Conservation (phyloP, 352 stramenopile genomes). For the Heterotrichella gracilis region DNA sequence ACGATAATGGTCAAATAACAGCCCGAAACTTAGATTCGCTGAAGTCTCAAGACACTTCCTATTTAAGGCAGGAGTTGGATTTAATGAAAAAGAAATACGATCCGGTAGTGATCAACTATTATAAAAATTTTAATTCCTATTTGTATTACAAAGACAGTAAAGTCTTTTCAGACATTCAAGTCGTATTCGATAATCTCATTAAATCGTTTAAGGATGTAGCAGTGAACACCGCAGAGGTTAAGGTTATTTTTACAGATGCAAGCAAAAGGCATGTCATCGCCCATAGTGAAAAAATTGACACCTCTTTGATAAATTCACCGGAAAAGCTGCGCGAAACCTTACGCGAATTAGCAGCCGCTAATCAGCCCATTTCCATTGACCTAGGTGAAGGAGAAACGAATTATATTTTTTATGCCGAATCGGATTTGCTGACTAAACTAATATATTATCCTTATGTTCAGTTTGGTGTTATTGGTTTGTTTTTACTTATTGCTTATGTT, state of each 20-base stretch:
- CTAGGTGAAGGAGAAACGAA: not conserved
- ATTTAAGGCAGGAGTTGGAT: not conserved
- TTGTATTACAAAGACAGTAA: not conserved
- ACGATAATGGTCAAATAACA: not conserved
- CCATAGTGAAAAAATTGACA: not conserved
- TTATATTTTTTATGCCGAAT: not conserved
- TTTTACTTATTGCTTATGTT: not conserved
- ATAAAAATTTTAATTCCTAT: not conserved
- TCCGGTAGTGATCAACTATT: not conserved
- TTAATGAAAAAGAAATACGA: not conserved
- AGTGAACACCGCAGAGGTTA: not conserved
- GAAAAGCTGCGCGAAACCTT: not conserved
- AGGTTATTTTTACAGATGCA: not conserved
- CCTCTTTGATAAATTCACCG: not conserved
- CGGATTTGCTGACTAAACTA: not conserved
- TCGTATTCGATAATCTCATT: not conserved
- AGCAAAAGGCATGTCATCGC: not conserved
- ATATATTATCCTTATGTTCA: not conserved
- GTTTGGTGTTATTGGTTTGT: slow-evolving; percentile 3
- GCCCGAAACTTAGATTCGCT: not conserved
- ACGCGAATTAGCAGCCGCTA: not conserved
- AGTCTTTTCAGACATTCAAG: not conserved
- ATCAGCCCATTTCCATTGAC: not conserved
- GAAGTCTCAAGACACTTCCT: not conserved
- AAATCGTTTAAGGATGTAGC: not conserved